Evolutionary conservation across 2,329 filamentous ascomycete species (phyloP), one percentile per base, ranked within the genome.

Genomic region (Parastagonospora nodorum): DNA sequence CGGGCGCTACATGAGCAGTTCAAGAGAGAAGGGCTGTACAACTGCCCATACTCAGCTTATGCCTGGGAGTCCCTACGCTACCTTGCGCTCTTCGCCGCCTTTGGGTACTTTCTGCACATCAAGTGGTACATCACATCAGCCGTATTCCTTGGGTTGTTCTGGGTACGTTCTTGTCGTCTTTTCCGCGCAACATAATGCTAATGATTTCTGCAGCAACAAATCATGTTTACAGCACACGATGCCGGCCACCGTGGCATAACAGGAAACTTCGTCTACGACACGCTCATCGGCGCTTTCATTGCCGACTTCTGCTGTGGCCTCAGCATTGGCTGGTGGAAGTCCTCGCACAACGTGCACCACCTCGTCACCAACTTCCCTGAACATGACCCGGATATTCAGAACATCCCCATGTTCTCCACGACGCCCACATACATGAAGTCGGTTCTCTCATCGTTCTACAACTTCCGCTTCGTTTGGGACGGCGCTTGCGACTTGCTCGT

Each of bases 321-420:
- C 14, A 86, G 83, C 2, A 84, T 88, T 46, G 84, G 85, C 14
- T 88, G 85, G 85, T 88, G 85, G 85, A 88, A 88, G 75, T 82
- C 82, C 61, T 86, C 81, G 45, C 85, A 88, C 74, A 88, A 88
- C 48, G 83, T 88, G 2, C 85, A 88, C 67, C 85, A 88, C 59
- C 78, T 88, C 2, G 75, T 88, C 48, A 87, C 85, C 37, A 88
- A 88, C 75, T 77, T 81, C 60, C 83, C 84, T 40, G 71, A 74
- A 48, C 74, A 76, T 57, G 74, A 76, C 42, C 74, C 74, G 0
- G 74, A 76, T 42, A 67, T 76, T 33, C 74, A 76, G 50, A 76
- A 96, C 71, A 84, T 96, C 74, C 92, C 92, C 2, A 88, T 96
- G 71, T 91, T 97, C 71, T 90, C 91, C 52, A 84, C 94, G 28